Percentiles rank a stretch among this genome's conserved stretches.
Evolutionary conservation across 2,329 filamentous ascomycete genomes (phyloP).

Genomic region (Sarocladiaceae sp.): DNA sequence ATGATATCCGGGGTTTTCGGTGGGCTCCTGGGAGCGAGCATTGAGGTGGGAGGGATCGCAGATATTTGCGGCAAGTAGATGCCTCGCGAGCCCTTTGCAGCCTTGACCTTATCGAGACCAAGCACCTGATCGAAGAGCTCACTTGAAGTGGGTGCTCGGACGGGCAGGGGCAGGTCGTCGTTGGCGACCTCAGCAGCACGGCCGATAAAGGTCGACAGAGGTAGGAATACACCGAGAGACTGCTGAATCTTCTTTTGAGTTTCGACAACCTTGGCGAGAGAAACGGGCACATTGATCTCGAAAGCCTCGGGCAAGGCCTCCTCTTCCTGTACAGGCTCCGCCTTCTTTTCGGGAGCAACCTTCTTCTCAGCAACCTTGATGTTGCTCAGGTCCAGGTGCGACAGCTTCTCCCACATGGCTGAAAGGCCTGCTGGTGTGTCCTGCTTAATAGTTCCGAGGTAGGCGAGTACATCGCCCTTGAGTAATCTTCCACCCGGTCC

Average conservation of each 20-base stretch:
- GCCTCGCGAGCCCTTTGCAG: slow-evolving; percentile 53
- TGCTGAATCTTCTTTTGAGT: slow-evolving; percentile 77
- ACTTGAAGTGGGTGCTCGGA: slow-evolving; percentile 60
- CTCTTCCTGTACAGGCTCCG: slow-evolving; percentile 28
- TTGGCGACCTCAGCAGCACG: slow-evolving; percentile 86
- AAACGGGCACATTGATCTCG: slow-evolving; percentile 70
- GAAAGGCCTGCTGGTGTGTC: slow-evolving; percentile 69
- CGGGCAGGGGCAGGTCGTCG: slow-evolving; percentile 70
- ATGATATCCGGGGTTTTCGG: slow-evolving; percentile 63
- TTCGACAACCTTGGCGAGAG: slow-evolving; percentile 71
- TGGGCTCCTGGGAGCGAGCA: slow-evolving; percentile 26
- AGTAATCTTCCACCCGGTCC: slow-evolving; percentile 85
- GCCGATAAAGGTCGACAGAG: slow-evolving; percentile 80
- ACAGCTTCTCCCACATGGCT: slow-evolving; percentile 66
- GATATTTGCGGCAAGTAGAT: slow-evolving; percentile 69
- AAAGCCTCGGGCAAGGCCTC: slow-evolving; percentile 42
- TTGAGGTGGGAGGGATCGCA: slow-evolving; percentile 44
- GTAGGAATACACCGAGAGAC: slow-evolving; percentile 73
- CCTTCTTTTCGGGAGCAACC: slow-evolving; percentile 31
- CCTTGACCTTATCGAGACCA: slow-evolving; percentile 52
- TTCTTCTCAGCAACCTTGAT: slow-evolving; percentile 72
- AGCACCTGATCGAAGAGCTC: slow-evolving; percentile 90
- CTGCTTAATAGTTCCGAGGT: slow-evolving; percentile 72
- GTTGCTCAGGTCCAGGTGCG: slow-evolving; percentile 89
- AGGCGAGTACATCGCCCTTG: slow-evolving; percentile 93